Evolutionary conservation across 139 green algal genomes (phyloP), one percentile per base, ranked within the genome.

Genomic region (Chlamydomonas asymmetrica): DNA sequence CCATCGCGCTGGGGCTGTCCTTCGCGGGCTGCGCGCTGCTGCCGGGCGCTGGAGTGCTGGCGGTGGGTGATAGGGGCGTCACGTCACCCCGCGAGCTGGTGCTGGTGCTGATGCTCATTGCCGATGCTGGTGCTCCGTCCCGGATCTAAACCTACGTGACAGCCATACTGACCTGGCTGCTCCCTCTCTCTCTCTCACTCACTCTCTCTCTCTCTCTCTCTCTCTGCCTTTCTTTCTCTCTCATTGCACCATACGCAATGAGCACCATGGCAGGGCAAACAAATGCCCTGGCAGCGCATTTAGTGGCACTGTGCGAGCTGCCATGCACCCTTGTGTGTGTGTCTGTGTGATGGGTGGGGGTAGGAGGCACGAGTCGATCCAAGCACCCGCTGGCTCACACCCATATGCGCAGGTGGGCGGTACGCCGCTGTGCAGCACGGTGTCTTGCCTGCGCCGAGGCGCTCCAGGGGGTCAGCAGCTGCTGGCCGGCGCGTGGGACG

Each of bases 1-100:
- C 72, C 1, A 76, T 93, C 80, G 71, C 78, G 16, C 61, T 78
- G 39, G 72, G 75, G 6, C 61, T 88, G 65, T 86, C 78, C 39
- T 87, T 90, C 66, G 75, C 85, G 9, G 82, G 62, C 20, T 60
- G 29, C 5, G 74, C 79, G 10, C 4, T 76, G 20, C 27, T 87
- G 22, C 49, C 45, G 0, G 22, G 56, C 13, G 66, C 41, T 52
- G 16, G 37, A 32, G 40, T 72, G 23, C 20, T 50, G 34, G 54
- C 72, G 40, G 35, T 79, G 57, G 63, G 54, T 2, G 63, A 4
- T 4, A 40, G 38, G 34, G 63, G 5, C 32, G 63, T 16, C 4
- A 50, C n/a, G 5, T 48, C 38, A 41, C 25, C 3, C 35, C 20
- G 64, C 18, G 3, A 41, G 1, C 3, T 4, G 38, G 35, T 25